A percentile compares a stretch with the other conserved stretches of the same genome.
Evolutionary conservation across 2,329 filamentous ascomycete species (phyloP).

Genomic region (Xylaria multiplex): DNA sequence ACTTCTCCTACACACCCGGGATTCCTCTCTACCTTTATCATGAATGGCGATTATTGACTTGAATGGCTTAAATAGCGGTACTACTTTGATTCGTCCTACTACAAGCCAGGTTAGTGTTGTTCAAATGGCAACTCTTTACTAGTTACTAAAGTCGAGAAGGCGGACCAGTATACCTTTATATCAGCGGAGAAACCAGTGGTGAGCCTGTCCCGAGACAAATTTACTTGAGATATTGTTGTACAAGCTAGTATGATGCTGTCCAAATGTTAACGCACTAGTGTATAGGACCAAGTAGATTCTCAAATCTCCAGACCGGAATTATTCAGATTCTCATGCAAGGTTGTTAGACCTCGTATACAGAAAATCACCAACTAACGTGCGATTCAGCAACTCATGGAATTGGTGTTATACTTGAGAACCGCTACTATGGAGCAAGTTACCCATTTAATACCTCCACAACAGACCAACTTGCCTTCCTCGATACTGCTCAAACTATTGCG

Average conservation of each 20-base stretch:
- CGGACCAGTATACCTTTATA: slow-evolving; percentile 54
- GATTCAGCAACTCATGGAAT: slow-evolving; percentile 58
- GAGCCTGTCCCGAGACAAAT: background rate
- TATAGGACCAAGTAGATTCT: slow-evolving; percentile 43
- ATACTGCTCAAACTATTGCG: slow-evolving; percentile 63
- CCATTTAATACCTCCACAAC: slow-evolving; percentile 60
- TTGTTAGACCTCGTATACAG: background rate
- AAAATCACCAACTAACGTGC: slow-evolving; percentile 8
- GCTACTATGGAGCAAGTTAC: slow-evolving; percentile 61
- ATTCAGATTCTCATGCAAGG: slow-evolving; percentile 64
- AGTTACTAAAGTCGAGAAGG: slow-evolving; percentile 48
- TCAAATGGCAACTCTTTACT: background rate
- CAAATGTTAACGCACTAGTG: background rate
- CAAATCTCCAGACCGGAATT: slow-evolving; percentile 50
- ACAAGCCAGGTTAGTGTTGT: slow-evolving; percentile 52
- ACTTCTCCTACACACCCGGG: no score
- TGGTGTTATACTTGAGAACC: slow-evolving; percentile 63
- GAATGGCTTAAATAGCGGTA: slow-evolving; percentile 51
- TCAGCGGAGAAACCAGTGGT: slow-evolving; percentile 49
- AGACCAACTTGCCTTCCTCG: slow-evolving; percentile 60
- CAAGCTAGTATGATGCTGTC: background rate
- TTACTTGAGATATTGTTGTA: background rate
- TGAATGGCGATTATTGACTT: no score
- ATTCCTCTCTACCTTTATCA: no score
- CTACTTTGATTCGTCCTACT: slow-evolving; percentile 64